A percentile compares a stretch with the other conserved stretches of the same genome.
Conservation (phyloP, 2,329 filamentous ascomycete genomes). For the Ascosphaera pollenicola region DNA sequence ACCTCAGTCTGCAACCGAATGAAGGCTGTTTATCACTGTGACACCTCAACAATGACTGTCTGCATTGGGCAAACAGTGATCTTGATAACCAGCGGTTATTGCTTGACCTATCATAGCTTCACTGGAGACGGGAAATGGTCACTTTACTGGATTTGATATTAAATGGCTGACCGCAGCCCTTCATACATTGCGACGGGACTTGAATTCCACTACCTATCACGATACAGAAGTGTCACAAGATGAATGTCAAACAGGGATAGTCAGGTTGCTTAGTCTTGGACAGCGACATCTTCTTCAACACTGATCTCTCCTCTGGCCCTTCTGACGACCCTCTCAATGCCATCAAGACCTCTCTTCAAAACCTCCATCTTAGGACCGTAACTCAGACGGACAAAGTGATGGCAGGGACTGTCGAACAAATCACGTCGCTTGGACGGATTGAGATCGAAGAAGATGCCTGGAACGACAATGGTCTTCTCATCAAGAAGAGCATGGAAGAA, state of each 20-base stretch:
- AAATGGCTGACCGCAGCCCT: no score
- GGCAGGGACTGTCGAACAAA: slow-evolving; percentile 83
- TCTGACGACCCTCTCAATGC: slow-evolving; percentile 58
- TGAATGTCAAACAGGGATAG: neutral
- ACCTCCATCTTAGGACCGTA: slow-evolving; percentile 69
- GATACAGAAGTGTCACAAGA: neutral
- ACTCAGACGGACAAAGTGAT: slow-evolving; percentile 70
- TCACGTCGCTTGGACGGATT: slow-evolving; percentile 80
- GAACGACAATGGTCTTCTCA: slow-evolving; percentile 91
- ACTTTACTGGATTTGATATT: no score
- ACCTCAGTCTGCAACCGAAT: no score
- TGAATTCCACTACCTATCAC: no score
- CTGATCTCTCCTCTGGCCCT: slow-evolving; percentile 16
- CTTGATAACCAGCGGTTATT: no score
- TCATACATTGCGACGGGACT: no score
- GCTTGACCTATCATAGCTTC: no score
- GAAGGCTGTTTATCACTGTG: no score
- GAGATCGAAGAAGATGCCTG: slow-evolving; percentile 93
- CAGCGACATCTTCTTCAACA: slow-evolving; percentile 13
- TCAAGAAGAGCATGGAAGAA: slow-evolving; percentile 89
- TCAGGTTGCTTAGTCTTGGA: slow-evolving; percentile 9
- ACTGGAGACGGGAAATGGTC: no score
- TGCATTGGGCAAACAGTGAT: no score
- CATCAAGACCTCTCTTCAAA: slow-evolving; percentile 57
- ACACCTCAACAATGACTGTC: no score